A percentile compares a stretch with the other conserved stretches of the same genome.
These are phyloP conservation scores for Chrysoporthe cubensis DNA, from an alignment of 2,329 filamentous ascomycete genomes.

Conservation along the genomic window DNA sequence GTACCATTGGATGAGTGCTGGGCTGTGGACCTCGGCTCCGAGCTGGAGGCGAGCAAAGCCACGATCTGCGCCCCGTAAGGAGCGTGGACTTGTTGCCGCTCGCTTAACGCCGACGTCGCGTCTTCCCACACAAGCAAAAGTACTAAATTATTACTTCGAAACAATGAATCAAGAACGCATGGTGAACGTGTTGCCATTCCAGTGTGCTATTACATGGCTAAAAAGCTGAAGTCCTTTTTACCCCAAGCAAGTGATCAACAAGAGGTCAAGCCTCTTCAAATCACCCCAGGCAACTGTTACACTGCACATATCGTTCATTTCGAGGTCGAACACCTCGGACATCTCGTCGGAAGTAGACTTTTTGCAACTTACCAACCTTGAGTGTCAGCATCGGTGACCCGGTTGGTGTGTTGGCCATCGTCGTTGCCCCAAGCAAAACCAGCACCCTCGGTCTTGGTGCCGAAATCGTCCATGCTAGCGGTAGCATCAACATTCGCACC, in stretches of 20 bases:
- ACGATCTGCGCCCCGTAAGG: neutral
- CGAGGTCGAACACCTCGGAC: neutral
- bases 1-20: neutral
- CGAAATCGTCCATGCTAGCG: neutral
- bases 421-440: neutral
- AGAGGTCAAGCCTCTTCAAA: neutral
- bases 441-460: neutral
- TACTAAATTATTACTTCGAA: too few species aligned
- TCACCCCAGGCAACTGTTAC: neutral
- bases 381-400: neutral
- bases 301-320: too few species aligned
- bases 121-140: neutral
- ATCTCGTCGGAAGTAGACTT: neutral
- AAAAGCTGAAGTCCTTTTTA: neutral
- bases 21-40: conserved; percentile 11
- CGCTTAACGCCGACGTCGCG: conserved; percentile 12
- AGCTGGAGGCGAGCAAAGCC: neutral
- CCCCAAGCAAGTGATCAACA: neutral
- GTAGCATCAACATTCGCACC: neutral
- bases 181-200: neutral
- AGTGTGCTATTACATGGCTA: neutral
- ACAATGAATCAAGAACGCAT: neutral
- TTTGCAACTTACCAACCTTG: neutral
- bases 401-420: too few species aligned
- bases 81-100: neutral